Evolutionary conservation across 2,329 filamentous ascomycete genomes (phyloP), one percentile per base, ranked within the genome.

Genomic region (Didymella pomorum): DNA sequence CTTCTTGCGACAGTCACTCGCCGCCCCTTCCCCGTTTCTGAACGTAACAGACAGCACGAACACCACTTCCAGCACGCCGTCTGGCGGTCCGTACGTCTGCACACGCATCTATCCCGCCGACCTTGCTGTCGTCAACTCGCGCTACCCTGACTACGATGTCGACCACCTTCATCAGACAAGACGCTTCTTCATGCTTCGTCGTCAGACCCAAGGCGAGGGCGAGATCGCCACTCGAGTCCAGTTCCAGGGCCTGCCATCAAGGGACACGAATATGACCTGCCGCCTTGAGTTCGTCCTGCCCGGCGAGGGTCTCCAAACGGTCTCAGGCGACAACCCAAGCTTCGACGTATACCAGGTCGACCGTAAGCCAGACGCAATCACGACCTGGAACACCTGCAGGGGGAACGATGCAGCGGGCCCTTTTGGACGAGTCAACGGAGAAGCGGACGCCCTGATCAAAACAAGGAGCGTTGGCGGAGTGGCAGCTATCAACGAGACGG

Each of bases 131-230:
- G 42, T 74, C 50, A 70, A 73, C 60, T 68, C 68, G 11, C 69
- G 64, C 37, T 75, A 73, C 49, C 69, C 72, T 25, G 37, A 62
- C 42, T 66, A 64, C 52, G 56, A 64, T 26, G 41, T 42, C 23
- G 55, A 57, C 2, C 66, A 62, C 54, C 68, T 69, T 16, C 66
- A 69, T 53, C 45, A 53, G 18, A 45, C 65, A 1, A 64, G 25
- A 23, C 33, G 60, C n/a, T 66, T 73, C 66, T 71, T 72, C 60
- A 70, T 73, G 68, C 60, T 71, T n/a, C 66, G 68, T 26, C 67
- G 70, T 12, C 67, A 74, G 44, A 21, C 49, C 6, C 21, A 37
- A 29, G 46, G 49, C 18, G 52, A 58, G 16, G 65, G 69, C 35
- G 65, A 72, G 29, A 65, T 72, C 28, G 68, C 68, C 18, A 69